Conservation (phyloP, 306 rosid species). For the Begonia fuchsioides region DNA sequence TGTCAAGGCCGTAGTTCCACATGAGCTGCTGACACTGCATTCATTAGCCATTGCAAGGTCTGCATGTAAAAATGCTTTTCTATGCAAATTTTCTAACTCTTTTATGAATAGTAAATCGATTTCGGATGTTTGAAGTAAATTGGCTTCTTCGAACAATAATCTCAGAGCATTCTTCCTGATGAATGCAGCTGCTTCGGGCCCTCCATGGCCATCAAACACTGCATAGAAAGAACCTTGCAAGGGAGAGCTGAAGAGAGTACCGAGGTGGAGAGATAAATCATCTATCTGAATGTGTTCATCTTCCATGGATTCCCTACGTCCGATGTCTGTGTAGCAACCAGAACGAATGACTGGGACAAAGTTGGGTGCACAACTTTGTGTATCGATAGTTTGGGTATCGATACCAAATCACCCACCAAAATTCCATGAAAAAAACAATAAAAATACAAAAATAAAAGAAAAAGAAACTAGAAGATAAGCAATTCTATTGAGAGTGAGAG, state of each 20-base stretch:
- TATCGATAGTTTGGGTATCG: too few relatives aligned
- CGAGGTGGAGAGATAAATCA: slow-evolving; percentile 56
- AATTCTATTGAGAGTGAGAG: background rate
- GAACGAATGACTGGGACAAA: slow-evolving; percentile 58
- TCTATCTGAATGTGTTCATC: slow-evolving; percentile 77
- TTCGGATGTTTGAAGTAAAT: slow-evolving; percentile 38
- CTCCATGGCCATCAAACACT: slow-evolving; percentile 89
- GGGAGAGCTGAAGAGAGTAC: slow-evolving; percentile 32
- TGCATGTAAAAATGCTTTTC: slow-evolving; percentile 57
- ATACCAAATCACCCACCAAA: background rate
- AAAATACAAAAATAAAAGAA: background rate
- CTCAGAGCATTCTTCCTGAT: slow-evolving; percentile 63
- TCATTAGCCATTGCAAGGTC: slow-evolving; percentile 75
- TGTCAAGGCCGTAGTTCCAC: slow-evolving; percentile 92
- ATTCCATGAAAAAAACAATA: background rate
- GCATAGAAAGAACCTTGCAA: slow-evolving; percentile 71
- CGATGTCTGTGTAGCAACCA: slow-evolving; percentile 66
- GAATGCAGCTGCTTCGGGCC: slow-evolving; percentile 80
- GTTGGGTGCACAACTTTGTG: slow-evolving; percentile 28
- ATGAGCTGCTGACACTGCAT: slow-evolving; percentile 33
- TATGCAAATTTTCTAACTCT: slow-evolving; percentile 57
- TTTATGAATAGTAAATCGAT: slow-evolving; percentile 33
- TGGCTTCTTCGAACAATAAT: slow-evolving; percentile 63
- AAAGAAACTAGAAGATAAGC: slow-evolving; percentile 10
- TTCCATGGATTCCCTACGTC: slow-evolving; percentile 62